Percentiles rank a stretch among this genome's conserved stretches.
These are phyloP conservation scores for Obba rivulosa DNA, from an alignment of 768 basidiomycete species.

Conservation along the genomic window DNA sequence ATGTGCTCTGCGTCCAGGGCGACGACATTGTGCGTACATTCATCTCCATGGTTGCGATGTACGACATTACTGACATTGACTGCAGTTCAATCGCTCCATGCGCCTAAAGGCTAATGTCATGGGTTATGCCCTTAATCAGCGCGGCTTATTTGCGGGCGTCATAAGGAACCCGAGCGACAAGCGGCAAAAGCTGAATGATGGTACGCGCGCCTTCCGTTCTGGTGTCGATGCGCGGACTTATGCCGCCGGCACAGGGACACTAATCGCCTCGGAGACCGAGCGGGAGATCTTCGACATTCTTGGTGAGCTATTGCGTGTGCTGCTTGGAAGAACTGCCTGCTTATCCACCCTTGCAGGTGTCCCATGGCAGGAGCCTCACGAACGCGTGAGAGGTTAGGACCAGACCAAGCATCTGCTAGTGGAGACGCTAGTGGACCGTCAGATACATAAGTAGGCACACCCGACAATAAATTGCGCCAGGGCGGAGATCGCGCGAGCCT, in stretches of 20 bases:
- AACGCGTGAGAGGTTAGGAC: constrained; percentile 41
- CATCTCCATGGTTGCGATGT: not conserved
- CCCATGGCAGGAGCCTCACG: constrained; percentile 79
- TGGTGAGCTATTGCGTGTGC: constrained; percentile 26
- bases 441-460: too few species aligned
- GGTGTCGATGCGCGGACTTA: not conserved
- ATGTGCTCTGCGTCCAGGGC: constrained; percentile 40
- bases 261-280: constrained; percentile 82
- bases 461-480: too few species aligned
- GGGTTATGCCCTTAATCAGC: constrained; percentile 86
- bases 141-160: constrained; percentile 70
- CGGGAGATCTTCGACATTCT: constrained; percentile 80
- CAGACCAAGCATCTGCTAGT: too few species aligned
- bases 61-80: not conserved
- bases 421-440: too few species aligned
- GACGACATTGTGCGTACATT: constrained; percentile 73
- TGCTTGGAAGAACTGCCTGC: not conserved
- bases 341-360: constrained; percentile 39
- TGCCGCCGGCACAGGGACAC: constrained; percentile 10
- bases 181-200: constrained; percentile 53
- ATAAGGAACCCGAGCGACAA: constrained; percentile 63
- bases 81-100: constrained; percentile 86
- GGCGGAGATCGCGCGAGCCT: too few species aligned
- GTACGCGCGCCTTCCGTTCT: constrained; percentile 29
- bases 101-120: constrained; percentile 75